Evolutionary conservation across 2,329 filamentous ascomycete species (phyloP), one percentile per base, ranked within the genome.

Genomic region (Xylariaceae sp.): DNA sequence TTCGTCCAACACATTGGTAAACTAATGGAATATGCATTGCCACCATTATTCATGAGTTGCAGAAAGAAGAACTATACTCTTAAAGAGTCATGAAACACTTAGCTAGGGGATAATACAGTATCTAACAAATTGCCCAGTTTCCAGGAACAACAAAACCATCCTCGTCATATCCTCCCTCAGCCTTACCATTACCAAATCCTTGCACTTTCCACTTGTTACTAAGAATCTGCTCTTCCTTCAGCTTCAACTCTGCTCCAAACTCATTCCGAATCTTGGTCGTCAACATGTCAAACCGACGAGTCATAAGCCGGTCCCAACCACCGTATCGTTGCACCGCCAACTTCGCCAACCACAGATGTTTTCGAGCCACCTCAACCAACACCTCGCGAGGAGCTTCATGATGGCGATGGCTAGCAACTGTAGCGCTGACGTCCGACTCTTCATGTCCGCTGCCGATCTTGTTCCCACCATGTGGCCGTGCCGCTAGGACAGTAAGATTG

Each of bases 281-380:
- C 11, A 52, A 40, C 10, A 18, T 17, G 10, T 51, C 49, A 17
- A 54, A 54, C 18, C 49, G 45, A 9, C 52, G 52, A n/a, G 18
- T 38, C 0, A 15, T 39, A 6, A 47, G 42, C 32, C 38, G 44
- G n/a, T 52, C 49, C 49, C 42, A 49, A 11, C 43, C 49, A 11
- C 52, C 52, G 27, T 46, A 52, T 19, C 52, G 45, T 41, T 54
- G 52, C n/a, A 52, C 49, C 5, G 52, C 52, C 43, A 54, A n/a
- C 27, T 47, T 52, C 2, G 52, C 43, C 15, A 52, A 9, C 17
- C 46, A 11, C 32, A 54, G 36, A 17, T 54, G 52, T 18, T 54
- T 54, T 17, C 52, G 43, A 5, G 52, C 52, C 14, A 54, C 43
- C n/a, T 44, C 40, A 12, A 54, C 46, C 7, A 54, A 35, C 5